Conservation (phyloP, 192 early-diverging fungal species). For the Obelidium mucronatum region DNA sequence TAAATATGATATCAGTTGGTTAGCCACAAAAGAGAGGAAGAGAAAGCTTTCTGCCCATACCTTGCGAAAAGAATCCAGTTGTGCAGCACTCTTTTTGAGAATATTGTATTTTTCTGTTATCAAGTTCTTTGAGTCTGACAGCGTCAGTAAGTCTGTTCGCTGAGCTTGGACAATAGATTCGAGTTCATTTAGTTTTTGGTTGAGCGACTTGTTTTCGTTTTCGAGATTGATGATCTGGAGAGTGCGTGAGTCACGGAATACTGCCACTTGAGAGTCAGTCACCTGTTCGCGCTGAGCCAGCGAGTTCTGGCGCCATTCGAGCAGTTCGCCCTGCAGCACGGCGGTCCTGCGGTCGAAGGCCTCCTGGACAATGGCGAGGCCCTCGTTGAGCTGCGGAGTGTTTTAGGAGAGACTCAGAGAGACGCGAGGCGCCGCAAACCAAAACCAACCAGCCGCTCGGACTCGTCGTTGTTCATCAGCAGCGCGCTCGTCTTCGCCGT, state of each 20-base stretch:
- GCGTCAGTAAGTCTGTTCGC: slow-evolving; percentile 36
- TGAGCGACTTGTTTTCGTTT: slow-evolving; percentile 19
- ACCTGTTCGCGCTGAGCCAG: slow-evolving; percentile 33
- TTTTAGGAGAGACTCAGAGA: neutral
- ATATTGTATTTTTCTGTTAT: slow-evolving; percentile 44
- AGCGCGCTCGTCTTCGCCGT: neutral
- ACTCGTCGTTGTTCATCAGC: slow-evolving; percentile 29
- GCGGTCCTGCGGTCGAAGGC: slow-evolving; percentile 36
- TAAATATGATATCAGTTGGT: neutral
- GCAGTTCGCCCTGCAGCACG: slow-evolving; percentile 31
- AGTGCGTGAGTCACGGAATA: neutral
- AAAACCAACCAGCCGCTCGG: slow-evolving; percentile 19
- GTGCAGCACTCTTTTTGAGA: slow-evolving; percentile 45
- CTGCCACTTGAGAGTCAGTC: neutral
- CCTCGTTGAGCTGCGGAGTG: slow-evolving; percentile 40
- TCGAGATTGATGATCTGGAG: slow-evolving; percentile 41
- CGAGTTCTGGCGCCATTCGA: slow-evolving; percentile 37
- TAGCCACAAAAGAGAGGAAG: neutral
- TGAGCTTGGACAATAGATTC: slow-evolving; percentile 36
- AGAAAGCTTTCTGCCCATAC: slow-evolving; percentile 17
- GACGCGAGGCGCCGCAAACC: neutral
- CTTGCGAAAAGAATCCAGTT: slow-evolving; percentile 55
- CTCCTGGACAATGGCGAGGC: slow-evolving; percentile 41
- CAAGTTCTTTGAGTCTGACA: slow-evolving; percentile 29
- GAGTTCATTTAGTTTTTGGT: slow-evolving; percentile 31